Evolutionary conservation across 768 basidiomycete species (phyloP), one percentile per base, ranked within the genome.

Genomic region (Leccinum rimulosum): DNA sequence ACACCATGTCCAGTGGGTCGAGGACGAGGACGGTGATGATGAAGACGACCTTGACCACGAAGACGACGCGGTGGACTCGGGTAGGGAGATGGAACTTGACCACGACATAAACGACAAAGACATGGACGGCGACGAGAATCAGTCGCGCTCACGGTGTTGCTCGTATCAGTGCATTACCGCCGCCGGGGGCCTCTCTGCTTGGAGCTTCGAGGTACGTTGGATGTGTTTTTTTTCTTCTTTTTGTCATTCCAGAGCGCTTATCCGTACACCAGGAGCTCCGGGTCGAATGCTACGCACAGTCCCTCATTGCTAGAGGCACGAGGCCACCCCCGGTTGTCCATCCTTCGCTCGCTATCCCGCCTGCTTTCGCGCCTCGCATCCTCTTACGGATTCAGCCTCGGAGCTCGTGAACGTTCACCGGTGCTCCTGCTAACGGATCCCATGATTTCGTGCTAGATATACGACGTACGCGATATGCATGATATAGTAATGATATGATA

Each of bases 271-370:
- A 70, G 71, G 71, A 72, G 54, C 54, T 72, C 11, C 70, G 71
- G 0, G 57, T 58, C 10, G 71, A 72, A 58, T 74, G 72, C 45
- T 72, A 72, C n/a, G 71, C 66, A 4, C 71, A 72, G 27, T 70
- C 70, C 1, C 59, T 56, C 45, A 15, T 72, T 49, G 71, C 71
- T 0, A 61, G 64, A 31, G 72, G 71, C 11, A 52, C 54, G 7
- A 63, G 14, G 11, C 71, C 71, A 5, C 59, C 45, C 2, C 61
- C 63, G 3, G 72, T 56, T 1, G 48, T n/a, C 38, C 59, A 51
- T 4, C 62, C 63, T 12, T 57, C 57, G 2, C 69, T 70, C 27
- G 63, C 65, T 2, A 74, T 72, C 38, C 71, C 71, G 11, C 71
- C 71, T 4, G 66, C 72, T 6, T 72, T 74, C 47, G 52, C 54